Evolutionary conservation across 192 early-diverging fungal genomes (phyloP), one percentile per base, ranked within the genome.

Genomic region (Thoreauomyces humboldtii): DNA sequence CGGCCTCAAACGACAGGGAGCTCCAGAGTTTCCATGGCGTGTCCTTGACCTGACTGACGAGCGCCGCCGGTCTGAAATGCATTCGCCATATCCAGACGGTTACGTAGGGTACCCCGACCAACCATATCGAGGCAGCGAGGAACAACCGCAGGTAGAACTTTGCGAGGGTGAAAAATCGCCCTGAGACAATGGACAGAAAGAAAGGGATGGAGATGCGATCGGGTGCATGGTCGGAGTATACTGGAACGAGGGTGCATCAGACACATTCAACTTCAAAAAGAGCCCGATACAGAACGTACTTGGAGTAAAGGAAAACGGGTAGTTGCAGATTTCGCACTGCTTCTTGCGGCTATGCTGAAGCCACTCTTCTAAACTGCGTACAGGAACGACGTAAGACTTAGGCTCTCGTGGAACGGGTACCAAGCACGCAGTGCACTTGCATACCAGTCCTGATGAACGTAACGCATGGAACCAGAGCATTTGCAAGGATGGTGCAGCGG

Each of bases 401-500:
- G 15, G 22, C 12, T 50, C 47, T 50, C 47, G 22, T 24, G 7
- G 12, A 24, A 19, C 15, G 25, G 7, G 19, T 27, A 52, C 50
- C 50, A 29, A 14, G 32, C 17, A 4, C 6, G 50, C 25, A 7
- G 17, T 29, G 3, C 25, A 17, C 27, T 15, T 31, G 25, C 58
- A 62, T 79, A 88, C 88, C 89, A 96, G 43, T 87, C 82, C 72
- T 96, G 93, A 77, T 98, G 95, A n/a, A 98, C 90, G 75, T 86
- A 92, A 66, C 87, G 84, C 74, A 98, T 98, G 69, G 90, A 92
- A 14, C 95, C 95, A 21, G 93, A 88, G 77, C 95, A 98, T 74
- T 92, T 92, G 78, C 95, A 98, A 7, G 95, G 95, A 73, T 92
- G 84, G 71, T 88, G 95, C 43, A 98, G 82, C 32, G 90, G 94